These are phyloP conservation scores for Candida khao-thaluensis DNA, from an alignment of 805 yeast species.

Conservation along the genomic window DNA sequence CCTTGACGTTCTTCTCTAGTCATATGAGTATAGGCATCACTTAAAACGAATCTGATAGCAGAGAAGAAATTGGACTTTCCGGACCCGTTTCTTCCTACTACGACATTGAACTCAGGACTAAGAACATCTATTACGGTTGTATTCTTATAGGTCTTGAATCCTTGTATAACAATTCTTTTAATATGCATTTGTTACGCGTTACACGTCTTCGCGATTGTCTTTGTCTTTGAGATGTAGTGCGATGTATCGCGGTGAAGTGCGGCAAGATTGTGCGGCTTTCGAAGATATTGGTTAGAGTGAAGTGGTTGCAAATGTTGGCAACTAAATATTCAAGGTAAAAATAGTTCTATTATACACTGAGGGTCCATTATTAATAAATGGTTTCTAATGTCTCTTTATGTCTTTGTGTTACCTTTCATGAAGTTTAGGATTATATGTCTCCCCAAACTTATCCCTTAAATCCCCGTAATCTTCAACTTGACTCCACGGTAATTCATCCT, in stretches of 20 bases:
- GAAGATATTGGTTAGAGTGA: no score
- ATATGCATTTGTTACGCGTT: constrained; percentile 30
- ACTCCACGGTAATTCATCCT: constrained; percentile 52
- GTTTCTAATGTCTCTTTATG: no score
- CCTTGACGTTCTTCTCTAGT: constrained; percentile 83
- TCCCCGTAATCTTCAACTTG: constrained; percentile 21
- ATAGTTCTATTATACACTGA: no score
- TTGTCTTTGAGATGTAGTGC: no score
- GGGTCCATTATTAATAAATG: no score
- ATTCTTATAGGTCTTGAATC: constrained; percentile 89
- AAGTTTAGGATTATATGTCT: constrained; percentile 16
- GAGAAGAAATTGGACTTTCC: constrained; percentile 96
- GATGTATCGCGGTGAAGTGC: no score
- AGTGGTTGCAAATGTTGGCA: no score
- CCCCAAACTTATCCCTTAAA: constrained; percentile 25
- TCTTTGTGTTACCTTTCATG: not conserved
- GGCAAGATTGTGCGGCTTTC: no score
- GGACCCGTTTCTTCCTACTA: constrained; percentile 88
- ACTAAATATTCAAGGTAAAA: no score
- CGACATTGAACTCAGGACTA: constrained; percentile 82
- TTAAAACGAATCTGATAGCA: constrained; percentile 87
- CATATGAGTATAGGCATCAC: constrained; percentile 86
- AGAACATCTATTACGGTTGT: constrained; percentile 74
- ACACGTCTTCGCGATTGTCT: not conserved
- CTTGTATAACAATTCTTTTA: constrained; percentile 71